phyloP scores from a whole-genome alignment of 768 basidiomycete genomes.

The Pisolithus albus region DNA sequence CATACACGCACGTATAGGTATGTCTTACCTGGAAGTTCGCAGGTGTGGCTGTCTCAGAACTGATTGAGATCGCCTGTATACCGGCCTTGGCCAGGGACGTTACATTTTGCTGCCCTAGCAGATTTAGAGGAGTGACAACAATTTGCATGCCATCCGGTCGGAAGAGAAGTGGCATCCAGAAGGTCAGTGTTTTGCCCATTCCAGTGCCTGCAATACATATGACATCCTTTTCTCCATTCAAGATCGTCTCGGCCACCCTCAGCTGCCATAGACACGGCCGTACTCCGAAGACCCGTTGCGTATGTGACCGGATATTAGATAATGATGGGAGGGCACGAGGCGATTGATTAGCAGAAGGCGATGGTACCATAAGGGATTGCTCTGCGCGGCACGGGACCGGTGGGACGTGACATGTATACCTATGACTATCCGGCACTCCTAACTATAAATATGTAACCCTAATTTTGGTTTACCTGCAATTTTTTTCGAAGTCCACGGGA shows the following conservation, averaged over 20 bases:
- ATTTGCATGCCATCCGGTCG: slow-evolving; percentile 13
- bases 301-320: too few relatives aligned
- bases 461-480: too few relatives aligned
- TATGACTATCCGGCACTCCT: too few relatives aligned
- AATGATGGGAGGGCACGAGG: too few relatives aligned
- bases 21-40: slow-evolving; percentile 12
- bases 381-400: too few relatives aligned
- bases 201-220: slow-evolving; percentile 23
- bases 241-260: slow-evolving; percentile 10
- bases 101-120: slow-evolving; percentile 20
- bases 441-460: too few relatives aligned
- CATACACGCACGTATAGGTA: not conserved
- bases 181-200: slow-evolving; percentile 27
- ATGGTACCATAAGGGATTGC: too few relatives aligned
- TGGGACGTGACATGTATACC: too few relatives aligned
- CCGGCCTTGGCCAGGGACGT: slow-evolving; percentile 3
- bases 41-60: slow-evolving; percentile 10
- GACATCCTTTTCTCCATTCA: slow-evolving; percentile 18
- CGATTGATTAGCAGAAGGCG: too few relatives aligned
- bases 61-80: slow-evolving; percentile 14
- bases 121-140: slow-evolving; percentile 20
- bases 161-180: slow-evolving; percentile 28
- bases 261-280: slow-evolving; percentile 20
- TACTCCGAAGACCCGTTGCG: not conserved
- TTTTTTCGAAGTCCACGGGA: too few relatives aligned